Conservation (phyloP, 768 basidiomycete species). For the Mycena epipterygia region DNA sequence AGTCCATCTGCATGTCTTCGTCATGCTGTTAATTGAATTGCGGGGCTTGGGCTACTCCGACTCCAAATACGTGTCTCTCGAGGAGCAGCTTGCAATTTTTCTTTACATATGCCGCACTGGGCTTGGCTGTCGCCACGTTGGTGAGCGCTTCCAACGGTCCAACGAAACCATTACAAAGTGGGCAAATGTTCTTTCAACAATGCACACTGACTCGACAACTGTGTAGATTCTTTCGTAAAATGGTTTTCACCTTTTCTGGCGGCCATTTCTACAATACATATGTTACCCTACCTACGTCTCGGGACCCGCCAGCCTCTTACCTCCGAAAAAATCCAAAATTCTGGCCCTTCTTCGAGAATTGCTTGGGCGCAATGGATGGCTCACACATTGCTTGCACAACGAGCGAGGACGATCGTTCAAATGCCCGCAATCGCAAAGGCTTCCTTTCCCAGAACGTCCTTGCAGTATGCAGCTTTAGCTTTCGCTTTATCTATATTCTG, state of each 20-base stretch:
- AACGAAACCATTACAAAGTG: constrained; percentile 38
- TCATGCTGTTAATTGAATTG: constrained; percentile 20
- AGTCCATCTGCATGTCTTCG: constrained; percentile 35
- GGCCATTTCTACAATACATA: constrained; percentile 31
- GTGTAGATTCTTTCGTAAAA: constrained; percentile 28
- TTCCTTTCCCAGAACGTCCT: constrained; percentile 48
- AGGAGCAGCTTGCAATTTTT: constrained; percentile 40
- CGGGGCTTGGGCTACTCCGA: too few species aligned
- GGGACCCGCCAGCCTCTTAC: constrained; percentile 23
- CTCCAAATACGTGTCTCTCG: too few species aligned
- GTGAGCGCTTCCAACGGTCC: constrained; percentile 41
- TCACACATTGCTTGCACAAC: constrained; percentile 39
- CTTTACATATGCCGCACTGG: too few species aligned
- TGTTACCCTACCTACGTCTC: constrained; percentile 29
- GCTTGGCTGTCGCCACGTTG: constrained; percentile 33
- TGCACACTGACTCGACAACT: not conserved
- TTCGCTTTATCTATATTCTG: constrained; percentile 46
- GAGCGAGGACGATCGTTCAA: constrained; percentile 18
- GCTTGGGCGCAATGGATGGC: constrained; percentile 47
- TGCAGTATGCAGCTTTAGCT: constrained; percentile 41
- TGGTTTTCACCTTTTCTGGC: constrained; percentile 14
- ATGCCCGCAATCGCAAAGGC: too few species aligned
- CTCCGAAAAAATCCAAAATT: constrained; percentile 44
- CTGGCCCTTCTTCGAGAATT: constrained; percentile 44
- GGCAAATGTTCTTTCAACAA: not conserved